phyloP scores from a whole-genome alignment of 805 yeast genomes.

The Hanseniaspora occidentalis region DNA sequence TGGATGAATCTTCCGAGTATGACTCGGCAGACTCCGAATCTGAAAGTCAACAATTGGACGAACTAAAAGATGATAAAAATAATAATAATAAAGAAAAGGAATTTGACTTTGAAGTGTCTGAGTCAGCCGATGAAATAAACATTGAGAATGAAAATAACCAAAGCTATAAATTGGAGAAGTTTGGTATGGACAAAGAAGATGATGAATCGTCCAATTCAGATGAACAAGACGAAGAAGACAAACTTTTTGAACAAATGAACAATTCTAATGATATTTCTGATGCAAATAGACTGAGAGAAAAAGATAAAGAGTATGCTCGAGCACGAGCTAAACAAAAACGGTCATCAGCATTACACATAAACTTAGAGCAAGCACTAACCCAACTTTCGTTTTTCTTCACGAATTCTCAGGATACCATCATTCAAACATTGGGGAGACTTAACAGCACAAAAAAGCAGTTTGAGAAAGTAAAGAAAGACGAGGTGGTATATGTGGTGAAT shows the following conservation, averaged over 20 bases:
- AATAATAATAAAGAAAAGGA: too few species aligned
- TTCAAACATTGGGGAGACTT: slow-evolving; percentile 27
- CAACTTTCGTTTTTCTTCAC: slow-evolving; percentile 23
- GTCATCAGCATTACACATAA: slow-evolving; percentile 9
- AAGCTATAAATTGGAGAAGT: not conserved
- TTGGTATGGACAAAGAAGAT: slow-evolving; percentile 18
- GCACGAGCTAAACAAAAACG: slow-evolving; percentile 13
- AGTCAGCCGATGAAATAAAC: too few species aligned
- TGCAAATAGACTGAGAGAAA: not conserved
- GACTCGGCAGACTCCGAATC: not conserved
- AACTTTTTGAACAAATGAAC: slow-evolving; percentile 1
- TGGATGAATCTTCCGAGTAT: slow-evolving; percentile 16
- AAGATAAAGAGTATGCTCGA: not conserved
- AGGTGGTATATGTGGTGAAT: slow-evolving; percentile 11
- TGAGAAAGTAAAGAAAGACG: slow-evolving; percentile 5
- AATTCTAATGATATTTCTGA: not conserved
- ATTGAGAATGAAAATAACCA: too few species aligned
- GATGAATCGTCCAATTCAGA: slow-evolving; percentile 16
- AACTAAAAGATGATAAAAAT: slow-evolving; percentile 12
- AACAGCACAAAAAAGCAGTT: slow-evolving; percentile 6
- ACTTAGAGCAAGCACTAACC: slow-evolving; percentile 23
- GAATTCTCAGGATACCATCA: slow-evolving; percentile 31
- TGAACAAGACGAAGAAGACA: slow-evolving; percentile 5
- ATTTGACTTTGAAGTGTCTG: too few species aligned
- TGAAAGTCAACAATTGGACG: slow-evolving; percentile 8